Conservation (phyloP, 768 basidiomycete genomes). For the Hydnomerulius pinastri region DNA sequence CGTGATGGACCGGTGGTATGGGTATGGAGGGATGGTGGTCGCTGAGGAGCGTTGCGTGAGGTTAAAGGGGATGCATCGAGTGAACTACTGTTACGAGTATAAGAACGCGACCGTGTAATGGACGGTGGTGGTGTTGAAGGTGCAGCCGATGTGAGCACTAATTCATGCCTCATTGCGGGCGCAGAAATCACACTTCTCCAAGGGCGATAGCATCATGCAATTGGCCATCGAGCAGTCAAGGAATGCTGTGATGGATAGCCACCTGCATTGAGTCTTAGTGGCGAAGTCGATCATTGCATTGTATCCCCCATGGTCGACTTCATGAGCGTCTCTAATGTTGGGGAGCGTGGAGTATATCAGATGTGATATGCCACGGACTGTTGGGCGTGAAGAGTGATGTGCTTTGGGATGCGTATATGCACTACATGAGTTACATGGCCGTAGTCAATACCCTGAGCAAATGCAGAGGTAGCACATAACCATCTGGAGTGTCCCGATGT, state of each 20-base stretch:
- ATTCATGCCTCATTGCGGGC: too few relatives aligned
- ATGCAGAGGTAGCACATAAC: slow-evolving; percentile 5
- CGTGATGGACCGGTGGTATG: too few relatives aligned
- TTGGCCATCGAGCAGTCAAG: neutral
- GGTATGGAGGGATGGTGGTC: too few relatives aligned
- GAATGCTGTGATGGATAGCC: neutral
- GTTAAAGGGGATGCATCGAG: too few relatives aligned
- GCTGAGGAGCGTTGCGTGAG: too few relatives aligned
- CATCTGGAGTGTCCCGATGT: neutral
- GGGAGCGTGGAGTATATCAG: neutral
- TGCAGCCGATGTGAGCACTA: too few relatives aligned
- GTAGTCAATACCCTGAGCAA: slow-evolving; percentile 10
- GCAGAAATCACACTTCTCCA: slow-evolving; percentile 3
- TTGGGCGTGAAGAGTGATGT: slow-evolving; percentile 3
- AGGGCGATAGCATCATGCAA: neutral
- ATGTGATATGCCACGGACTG: slow-evolving; percentile 6
- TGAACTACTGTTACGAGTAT: too few relatives aligned
- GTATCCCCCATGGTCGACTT: neutral
- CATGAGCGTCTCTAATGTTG: neutral
- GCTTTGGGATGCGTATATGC: slow-evolving; percentile 6
- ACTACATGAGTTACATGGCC: slow-evolving; percentile 3
- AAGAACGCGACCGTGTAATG: too few relatives aligned
- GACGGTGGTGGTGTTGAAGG: too few relatives aligned
- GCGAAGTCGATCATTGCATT: neutral
- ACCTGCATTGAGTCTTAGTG: neutral